Evolutionary conservation across 148 eudicot genomes (phyloP).

Genomic region (Drosera capensis): DNA sequence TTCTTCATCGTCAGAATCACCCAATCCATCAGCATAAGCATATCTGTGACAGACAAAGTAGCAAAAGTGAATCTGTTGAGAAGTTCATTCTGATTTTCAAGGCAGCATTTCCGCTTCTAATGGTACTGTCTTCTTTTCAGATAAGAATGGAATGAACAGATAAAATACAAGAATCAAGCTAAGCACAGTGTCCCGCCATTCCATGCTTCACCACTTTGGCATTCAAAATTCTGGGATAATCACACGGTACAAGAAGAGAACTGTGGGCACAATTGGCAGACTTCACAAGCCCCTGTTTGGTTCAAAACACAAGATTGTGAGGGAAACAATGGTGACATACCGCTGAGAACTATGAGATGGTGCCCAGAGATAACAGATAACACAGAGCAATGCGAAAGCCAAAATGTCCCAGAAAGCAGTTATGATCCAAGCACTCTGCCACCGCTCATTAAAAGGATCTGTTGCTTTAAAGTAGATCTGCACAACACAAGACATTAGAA

Average conservation of each 20-base stretch:
- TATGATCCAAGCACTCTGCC: constrained; percentile 97
- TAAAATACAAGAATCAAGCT: not conserved
- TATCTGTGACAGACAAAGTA: constrained; percentile 24
- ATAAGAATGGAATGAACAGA: not conserved
- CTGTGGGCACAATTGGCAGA: no score
- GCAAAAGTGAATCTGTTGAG: not conserved
- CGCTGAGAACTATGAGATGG: constrained; percentile 93
- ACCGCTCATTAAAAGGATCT: constrained; percentile 91
- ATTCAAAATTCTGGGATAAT: not conserved
- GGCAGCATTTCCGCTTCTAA: not conserved
- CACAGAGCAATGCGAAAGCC: constrained; percentile 56
- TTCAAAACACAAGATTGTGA: not conserved
- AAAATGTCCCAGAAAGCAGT: constrained; percentile 96
- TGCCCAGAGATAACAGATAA: constrained; percentile 92
- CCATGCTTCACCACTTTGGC: no score
- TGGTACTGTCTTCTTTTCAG: no score
- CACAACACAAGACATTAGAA: no score
- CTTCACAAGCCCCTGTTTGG: no score
- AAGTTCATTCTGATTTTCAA: not conserved
- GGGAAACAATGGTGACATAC: constrained; percentile 19
- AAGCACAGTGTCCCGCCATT: no score
- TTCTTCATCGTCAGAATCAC: constrained; percentile 69
- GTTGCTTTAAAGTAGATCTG: constrained; percentile 95
- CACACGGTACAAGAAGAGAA: not conserved
- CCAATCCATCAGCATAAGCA: constrained; percentile 58